A percentile compares a stretch with the other conserved stretches of the same genome.
phyloP scores from a whole-genome alignment of 2,329 filamentous ascomycete species.

The Colletotrichum chlorophyti region DNA sequence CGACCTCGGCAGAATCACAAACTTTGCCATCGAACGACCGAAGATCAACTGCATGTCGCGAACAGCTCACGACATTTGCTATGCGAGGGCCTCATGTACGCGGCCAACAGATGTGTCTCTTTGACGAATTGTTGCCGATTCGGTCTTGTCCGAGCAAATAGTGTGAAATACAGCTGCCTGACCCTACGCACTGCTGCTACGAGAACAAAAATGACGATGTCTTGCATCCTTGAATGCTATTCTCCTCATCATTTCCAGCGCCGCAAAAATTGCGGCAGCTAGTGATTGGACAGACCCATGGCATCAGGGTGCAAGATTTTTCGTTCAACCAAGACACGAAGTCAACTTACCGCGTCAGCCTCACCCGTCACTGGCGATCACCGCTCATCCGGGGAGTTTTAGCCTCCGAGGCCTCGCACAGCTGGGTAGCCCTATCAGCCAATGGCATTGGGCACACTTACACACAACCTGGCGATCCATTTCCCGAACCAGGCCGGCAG shows the following conservation, averaged over 20 bases:
- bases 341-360: slow-evolving; percentile 11
- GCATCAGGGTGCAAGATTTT: too few relatives aligned
- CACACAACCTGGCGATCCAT: not conserved
- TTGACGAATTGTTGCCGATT: not conserved
- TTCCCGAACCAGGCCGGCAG: not conserved
- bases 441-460: slow-evolving; percentile 1
- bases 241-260: not conserved
- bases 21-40: not conserved
- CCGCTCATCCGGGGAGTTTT: not conserved
- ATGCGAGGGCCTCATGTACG: not conserved
- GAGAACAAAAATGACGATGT: not conserved
- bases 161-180: not conserved
- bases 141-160: not conserved
- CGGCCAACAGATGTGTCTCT: not conserved
- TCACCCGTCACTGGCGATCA: slow-evolving; percentile 2
- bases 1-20: slow-evolving; percentile 7
- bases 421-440: slow-evolving; percentile 3
- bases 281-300: not conserved
- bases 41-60: too few relatives aligned
- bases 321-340: not conserved
- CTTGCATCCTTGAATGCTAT: not conserved
- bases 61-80: too few relatives aligned
- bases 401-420: not conserved
- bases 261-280: not conserved
- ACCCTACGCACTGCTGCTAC: not conserved